Percentiles rank a stretch among this genome's conserved stretches.
Conservation (phyloP, 768 basidiomycete genomes). For the Boletus patriciae region DNA sequence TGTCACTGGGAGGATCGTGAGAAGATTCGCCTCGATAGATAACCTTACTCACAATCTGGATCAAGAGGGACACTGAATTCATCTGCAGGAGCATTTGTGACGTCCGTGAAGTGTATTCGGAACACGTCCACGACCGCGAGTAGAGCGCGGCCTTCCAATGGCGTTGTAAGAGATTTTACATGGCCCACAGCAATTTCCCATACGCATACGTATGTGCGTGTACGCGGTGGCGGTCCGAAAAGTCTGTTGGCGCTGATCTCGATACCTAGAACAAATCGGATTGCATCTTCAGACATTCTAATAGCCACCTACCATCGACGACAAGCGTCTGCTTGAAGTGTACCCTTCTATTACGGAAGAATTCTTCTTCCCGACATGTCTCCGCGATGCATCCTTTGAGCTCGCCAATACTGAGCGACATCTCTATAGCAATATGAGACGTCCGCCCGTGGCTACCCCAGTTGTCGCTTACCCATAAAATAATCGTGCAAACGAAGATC, state of each 20-base stretch:
- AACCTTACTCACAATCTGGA: slow-evolving; percentile 66
- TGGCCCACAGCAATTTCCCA: slow-evolving; percentile 85
- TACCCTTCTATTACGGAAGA: slow-evolving; percentile 22
- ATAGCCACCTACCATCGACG: slow-evolving; percentile 45
- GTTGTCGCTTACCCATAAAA: slow-evolving; percentile 68
- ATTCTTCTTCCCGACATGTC: slow-evolving; percentile 47
- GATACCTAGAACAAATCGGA: slow-evolving; percentile 48
- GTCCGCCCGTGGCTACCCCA: background rate
- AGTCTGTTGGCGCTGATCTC: slow-evolving; percentile 81
- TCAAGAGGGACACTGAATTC: slow-evolving; percentile 62
- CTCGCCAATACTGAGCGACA: slow-evolving; percentile 72
- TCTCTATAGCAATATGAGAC: slow-evolving; percentile 48
- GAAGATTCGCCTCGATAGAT: background rate
- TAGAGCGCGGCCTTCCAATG: slow-evolving; percentile 52
- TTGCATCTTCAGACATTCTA: background rate
- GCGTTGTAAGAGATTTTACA: slow-evolving; percentile 56
- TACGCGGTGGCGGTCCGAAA: slow-evolving; percentile 85
- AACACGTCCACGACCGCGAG: slow-evolving; percentile 57
- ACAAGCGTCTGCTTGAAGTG: slow-evolving; percentile 40
- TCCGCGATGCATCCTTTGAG: slow-evolving; percentile 52
- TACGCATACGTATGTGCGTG: slow-evolving; percentile 84
- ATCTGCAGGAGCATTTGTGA: slow-evolving; percentile 75
- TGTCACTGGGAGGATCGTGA: slow-evolving; percentile 57
- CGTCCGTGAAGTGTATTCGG: slow-evolving; percentile 68
- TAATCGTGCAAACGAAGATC: slow-evolving; percentile 80